phyloP scores from a whole-genome alignment of 108 stramenopile genomes.

The Hondaea fermentalgiana region DNA sequence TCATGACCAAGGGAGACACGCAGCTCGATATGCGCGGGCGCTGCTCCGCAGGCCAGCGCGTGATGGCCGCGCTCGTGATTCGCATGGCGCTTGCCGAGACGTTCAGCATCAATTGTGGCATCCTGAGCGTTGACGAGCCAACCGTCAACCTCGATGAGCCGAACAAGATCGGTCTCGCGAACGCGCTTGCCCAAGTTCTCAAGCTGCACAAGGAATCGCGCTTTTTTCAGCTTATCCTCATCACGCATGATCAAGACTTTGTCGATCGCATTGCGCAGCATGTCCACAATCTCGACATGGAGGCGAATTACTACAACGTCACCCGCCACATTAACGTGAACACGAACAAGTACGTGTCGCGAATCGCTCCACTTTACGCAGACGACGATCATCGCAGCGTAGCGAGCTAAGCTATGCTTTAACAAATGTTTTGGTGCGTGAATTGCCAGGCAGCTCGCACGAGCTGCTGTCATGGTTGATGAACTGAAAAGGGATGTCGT shows the following conservation, averaged over 20 bases:
- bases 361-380: neutral
- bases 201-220: constrained; percentile 68
- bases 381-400: neutral
- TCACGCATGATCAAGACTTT: constrained; percentile 99
- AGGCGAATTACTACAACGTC: neutral
- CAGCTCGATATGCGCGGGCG: constrained; percentile 94
- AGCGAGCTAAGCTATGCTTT: neutral
- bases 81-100: constrained; percentile 96
- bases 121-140: constrained; percentile 91
- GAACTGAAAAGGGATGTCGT: neutral
- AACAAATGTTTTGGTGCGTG: neutral
- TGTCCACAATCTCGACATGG: neutral
- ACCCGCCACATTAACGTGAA: neutral
- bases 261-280: constrained; percentile 34
- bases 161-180: constrained; percentile 84
- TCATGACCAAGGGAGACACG: constrained; percentile 78
- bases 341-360: neutral
- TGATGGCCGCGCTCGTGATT: constrained; percentile 91
- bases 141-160: constrained; percentile 87
- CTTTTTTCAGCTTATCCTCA: constrained; percentile 93
- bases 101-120: constrained; percentile 89
- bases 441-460: neutral
- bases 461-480: neutral
- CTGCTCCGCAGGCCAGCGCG: constrained; percentile 84
- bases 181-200: constrained; percentile 86